Base-by-base conservation (phyloP, 108 stramenopile genomes). In the Discostella pseudostelligera region DNA sequence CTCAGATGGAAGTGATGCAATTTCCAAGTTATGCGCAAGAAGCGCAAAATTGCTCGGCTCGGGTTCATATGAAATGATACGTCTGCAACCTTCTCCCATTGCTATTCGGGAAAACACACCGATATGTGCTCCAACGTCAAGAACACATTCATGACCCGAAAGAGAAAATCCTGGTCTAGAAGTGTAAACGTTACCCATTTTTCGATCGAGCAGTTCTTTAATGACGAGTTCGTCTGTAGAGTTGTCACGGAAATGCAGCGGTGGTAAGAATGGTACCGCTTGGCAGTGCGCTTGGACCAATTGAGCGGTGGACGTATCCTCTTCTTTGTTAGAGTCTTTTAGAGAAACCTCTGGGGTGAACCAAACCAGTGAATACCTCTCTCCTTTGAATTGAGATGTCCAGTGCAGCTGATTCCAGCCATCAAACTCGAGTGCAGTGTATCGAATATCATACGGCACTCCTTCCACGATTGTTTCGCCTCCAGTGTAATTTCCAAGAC, bases 391-490 rank as follows among this genome's bases (percentile, higher is more conserved):
- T 0, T 86, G 76, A 44, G 62, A 53, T 10, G 96, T 97, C 87
- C 92, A 97, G 68, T 97, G 96, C 21, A 90, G 65, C 39, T 88
- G 77, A 24, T 71, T 87, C 95, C 95, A 97, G 43, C 95, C 96
- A 75, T 97, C 81, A 64, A 95, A 96, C 51, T 94, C 92, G 16
- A 93, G 28, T 19, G 91, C 85, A 39, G 81, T 65, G 74, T 96
- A 96, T 47, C 91, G 76, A 21, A 96, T 93, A 44, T 92, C 80
- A 54, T 76, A 61, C 25, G 50, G 59, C 37, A 56, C 61, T 2
- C 85, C 85, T 59, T 97, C 96, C 7, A 97, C 89, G 0, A 80
- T 56, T 5, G 89, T 50, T 36, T 95, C 91, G 0, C 96, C 96
- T 13, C 90, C 94, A 8, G 24, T 43, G 70, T 88, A 97, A 53